Percentiles rank a stretch among this genome's conserved stretches.
These are phyloP conservation scores for Blumeriella jaapii DNA, from an alignment of 2,329 filamentous ascomycete species.

Conservation along the genomic window DNA sequence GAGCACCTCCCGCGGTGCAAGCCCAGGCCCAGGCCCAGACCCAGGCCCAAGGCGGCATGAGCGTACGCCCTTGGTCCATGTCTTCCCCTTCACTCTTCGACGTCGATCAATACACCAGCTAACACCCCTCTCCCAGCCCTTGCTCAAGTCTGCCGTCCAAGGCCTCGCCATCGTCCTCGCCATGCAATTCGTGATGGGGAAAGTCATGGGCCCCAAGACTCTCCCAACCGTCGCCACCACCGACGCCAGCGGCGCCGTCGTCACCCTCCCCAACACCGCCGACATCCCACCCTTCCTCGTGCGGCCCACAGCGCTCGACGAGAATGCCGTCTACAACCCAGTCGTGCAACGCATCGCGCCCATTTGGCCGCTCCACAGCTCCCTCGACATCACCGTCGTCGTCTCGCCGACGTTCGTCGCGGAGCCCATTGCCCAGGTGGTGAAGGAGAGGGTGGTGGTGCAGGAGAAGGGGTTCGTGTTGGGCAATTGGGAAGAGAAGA, in stretches of 20 bases:
- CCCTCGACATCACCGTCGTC: conserved; percentile 75
- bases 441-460: conserved; percentile 60
- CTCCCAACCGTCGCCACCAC: conserved; percentile 32
- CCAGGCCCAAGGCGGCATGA: conserved; percentile 22
- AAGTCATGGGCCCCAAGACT: conserved; percentile 38
- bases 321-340: conserved; percentile 49
- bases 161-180: conserved; percentile 43
- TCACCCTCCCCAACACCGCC: conserved; percentile 43
- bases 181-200: conserved; percentile 46
- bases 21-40: conserved; percentile 23
- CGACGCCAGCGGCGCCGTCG: conserved; percentile 40
- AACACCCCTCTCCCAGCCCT: conserved; percentile 16
- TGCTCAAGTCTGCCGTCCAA: conserved; percentile 33
- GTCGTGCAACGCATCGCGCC: conserved; percentile 66
- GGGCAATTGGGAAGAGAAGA: conserved; percentile 67
- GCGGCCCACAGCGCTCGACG: conserved; percentile 48
- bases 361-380: conserved; percentile 73
- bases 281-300: conserved; percentile 53
- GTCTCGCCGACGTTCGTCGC: conserved; percentile 65
- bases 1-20: conserved; percentile 22
- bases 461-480: conserved; percentile 71
- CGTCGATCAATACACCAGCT: too few relatives aligned
- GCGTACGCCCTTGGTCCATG: conserved; percentile 17
- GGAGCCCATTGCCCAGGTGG: conserved; percentile 52
- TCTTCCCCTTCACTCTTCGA: too few relatives aligned